Base-by-base conservation (phyloP, 163 green algal genomes). In the Prototheca wickerhamii region DNA sequence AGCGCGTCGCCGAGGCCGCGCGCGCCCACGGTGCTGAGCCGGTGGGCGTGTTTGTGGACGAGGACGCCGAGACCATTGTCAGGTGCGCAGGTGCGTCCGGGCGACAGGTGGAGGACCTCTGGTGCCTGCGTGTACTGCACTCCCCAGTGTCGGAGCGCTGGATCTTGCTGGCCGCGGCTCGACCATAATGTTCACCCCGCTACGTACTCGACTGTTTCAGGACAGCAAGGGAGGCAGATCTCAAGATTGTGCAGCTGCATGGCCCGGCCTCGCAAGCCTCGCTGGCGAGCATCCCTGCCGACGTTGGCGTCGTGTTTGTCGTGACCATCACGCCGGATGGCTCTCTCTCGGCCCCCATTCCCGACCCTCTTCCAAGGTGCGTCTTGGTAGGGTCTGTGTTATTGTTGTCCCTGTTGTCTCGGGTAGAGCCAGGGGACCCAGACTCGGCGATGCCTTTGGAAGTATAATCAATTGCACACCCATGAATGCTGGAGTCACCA, bases 11-110 rank as follows among this genome's bases (percentile, higher is more conserved):
- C 2, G 64, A 56, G 0, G 76, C 73, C 30, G 86, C 82, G 3
- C 63, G 58, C n/a, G 21, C 56, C 3, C 35, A 72, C 4, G 83
- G 84, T 18, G 78, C 76, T 0, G 55, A 74, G 49, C 57, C 88
- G 29, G 87, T 93, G 25, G 88, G 77, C 10, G 87, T 95, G 2
- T 95, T 95, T 82, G 88, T 95, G 5, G 87, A 94, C 52, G 88
- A 93, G 53, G 72, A 84, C 54, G 80, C 83, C 2, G 70, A 61
- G 5, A 82, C 67, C 10, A 94, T 95, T 28, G 68, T 52, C 0
- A 21, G 58, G 31, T 44, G 63, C 26, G 70, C 18, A 52, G 25
- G 17, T 55, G 8, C 31, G 26, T 34, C 63, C 30, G 30, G 21
- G n/a, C n/a, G n/a, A n/a, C n/a, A n/a, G n/a, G n/a, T n/a, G n/a